A percentile compares a stretch with the other conserved stretches of the same genome.
Conservation (phyloP, 2,329 filamentous ascomycete genomes). For the Arthrobotrys megalospora region DNA sequence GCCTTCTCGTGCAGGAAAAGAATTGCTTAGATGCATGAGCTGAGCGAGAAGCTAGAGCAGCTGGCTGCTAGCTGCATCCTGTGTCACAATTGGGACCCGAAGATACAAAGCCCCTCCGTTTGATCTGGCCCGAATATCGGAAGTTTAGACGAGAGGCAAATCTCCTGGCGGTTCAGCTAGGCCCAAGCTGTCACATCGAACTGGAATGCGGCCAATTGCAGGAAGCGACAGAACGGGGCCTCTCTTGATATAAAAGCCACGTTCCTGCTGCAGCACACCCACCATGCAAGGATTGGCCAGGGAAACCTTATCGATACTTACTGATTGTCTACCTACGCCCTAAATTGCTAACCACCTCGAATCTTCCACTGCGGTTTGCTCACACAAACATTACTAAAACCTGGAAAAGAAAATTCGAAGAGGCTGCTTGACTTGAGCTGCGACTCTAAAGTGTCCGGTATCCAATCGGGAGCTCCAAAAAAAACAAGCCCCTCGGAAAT, state of each 20-base stretch:
- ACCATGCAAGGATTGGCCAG: slow-evolving; percentile 45
- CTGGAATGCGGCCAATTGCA: slow-evolving; percentile 47
- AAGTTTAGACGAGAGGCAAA: slow-evolving; percentile 59
- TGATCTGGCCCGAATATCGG: slow-evolving; percentile 57
- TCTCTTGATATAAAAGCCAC: slow-evolving; percentile 56
- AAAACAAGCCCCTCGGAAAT: slow-evolving; percentile 34
- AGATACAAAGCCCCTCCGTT: slow-evolving; percentile 46
- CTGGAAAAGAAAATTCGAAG: slow-evolving; percentile 23
- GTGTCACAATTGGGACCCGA: slow-evolving; percentile 46
- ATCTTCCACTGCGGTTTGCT: slow-evolving; percentile 36
- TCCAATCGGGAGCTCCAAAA: slow-evolving; percentile 57
- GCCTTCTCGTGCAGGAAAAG: slow-evolving; percentile 16
- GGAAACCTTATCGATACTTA: slow-evolving; percentile 56
- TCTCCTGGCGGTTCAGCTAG: slow-evolving; percentile 46
- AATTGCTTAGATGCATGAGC: slow-evolving; percentile 32
- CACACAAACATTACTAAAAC: slow-evolving; percentile 21
- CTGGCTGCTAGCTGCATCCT: slow-evolving; percentile 33
- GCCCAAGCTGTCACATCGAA: slow-evolving; percentile 38
- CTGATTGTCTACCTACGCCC: slow-evolving; percentile 8
- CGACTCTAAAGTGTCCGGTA: slow-evolving; percentile 35
- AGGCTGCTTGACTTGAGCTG: slow-evolving; percentile 17
- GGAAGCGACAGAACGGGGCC: slow-evolving; percentile 27
- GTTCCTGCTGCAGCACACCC: slow-evolving; percentile 52
- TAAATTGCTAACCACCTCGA: slow-evolving; percentile 27
- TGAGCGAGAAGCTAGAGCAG: slow-evolving; percentile 21